Base-by-base conservation (phyloP, 1,139 yeast genomes). In the Candida glucosophila region DNA sequence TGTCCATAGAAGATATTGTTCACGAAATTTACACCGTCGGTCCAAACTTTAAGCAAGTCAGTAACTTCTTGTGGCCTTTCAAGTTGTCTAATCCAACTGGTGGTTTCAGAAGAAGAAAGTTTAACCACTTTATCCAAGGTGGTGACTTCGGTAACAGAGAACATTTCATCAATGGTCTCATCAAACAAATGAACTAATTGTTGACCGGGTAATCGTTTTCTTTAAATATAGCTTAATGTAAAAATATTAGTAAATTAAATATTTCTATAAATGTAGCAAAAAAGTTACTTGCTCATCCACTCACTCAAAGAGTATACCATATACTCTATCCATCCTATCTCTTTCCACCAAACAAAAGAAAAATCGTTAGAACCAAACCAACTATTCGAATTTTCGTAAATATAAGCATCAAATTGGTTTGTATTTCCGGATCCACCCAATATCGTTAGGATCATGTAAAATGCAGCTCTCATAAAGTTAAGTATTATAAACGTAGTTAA, bases 41-140 rank as follows among this genome's bases (percentile, higher is more conserved):
- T 62, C 96, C 97, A 65, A 85, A 86, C 90, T 90, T 90, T 88
- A 90, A 90, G 78, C 97, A 90, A 76, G 98, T 86, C 54, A 82
- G 85, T 85, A 90, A 90, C 96, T 90, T 90, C 77, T 76, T 90
- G 72, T 90, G 97, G 96, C 98, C 98, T 71, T 90, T 90, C 95
- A 82, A 88, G 78, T 81, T 90, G 62, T 86, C 97, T 55, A 86
- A 85, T 80, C 98, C 98, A 64, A 77, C 77, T 64, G 98, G 98
- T 67, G 98, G 98, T 67, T 90, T 95, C 97, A 94, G 96, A 73
- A 83, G 86, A 47, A 86, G 97, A 81, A 90, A 90, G 79, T 90
- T 90, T 95, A 80, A 79, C 77, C 98, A 90, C 75, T 90, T 83
- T 66, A 83, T 90, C 77, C 96, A 88, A 76, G 97, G 98, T 75